Evolutionary conservation across 345 rosid genomes (phyloP).

Genomic region (Garcia nutans): DNA sequence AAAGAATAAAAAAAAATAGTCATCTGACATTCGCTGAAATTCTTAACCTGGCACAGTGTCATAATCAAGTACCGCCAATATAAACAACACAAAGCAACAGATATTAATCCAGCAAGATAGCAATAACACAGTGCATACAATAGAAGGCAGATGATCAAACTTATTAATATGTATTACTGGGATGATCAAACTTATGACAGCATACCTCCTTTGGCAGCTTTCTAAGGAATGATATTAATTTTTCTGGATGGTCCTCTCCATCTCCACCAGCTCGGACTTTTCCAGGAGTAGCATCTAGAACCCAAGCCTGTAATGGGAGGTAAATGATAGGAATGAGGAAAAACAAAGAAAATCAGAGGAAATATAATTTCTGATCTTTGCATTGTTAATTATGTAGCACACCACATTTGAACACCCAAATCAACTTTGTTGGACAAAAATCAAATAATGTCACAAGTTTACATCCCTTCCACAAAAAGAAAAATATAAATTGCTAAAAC

Average conservation of each 20-base stretch:
- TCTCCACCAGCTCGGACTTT: constrained; percentile 82
- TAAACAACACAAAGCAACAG: background rate
- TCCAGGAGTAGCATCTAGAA: constrained; percentile 96
- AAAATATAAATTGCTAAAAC: background rate
- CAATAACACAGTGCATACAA: background rate
- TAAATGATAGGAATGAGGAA: background rate
- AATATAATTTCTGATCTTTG: background rate
- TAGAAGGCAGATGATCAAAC: background rate
- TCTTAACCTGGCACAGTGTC: too few relatives aligned
- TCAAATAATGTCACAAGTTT: background rate
- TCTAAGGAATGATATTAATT: constrained; percentile 67
- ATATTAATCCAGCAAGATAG: background rate
- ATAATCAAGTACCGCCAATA: background rate
- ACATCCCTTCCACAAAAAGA: background rate
- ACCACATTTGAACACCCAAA: background rate
- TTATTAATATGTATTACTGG: background rate
- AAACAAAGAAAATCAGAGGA: background rate
- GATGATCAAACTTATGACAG: background rate
- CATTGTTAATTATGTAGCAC: background rate
- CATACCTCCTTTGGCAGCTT: constrained; percentile 70
- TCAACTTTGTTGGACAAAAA: background rate
- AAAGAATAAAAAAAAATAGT: background rate
- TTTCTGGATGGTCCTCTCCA: constrained; percentile 90
- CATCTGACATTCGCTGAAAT: background rate
- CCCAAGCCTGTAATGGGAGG: constrained; percentile 64